Evolutionary conservation across 768 basidiomycete species (phyloP).

Genomic region (Rhodosporidiobolus odoratus): DNA sequence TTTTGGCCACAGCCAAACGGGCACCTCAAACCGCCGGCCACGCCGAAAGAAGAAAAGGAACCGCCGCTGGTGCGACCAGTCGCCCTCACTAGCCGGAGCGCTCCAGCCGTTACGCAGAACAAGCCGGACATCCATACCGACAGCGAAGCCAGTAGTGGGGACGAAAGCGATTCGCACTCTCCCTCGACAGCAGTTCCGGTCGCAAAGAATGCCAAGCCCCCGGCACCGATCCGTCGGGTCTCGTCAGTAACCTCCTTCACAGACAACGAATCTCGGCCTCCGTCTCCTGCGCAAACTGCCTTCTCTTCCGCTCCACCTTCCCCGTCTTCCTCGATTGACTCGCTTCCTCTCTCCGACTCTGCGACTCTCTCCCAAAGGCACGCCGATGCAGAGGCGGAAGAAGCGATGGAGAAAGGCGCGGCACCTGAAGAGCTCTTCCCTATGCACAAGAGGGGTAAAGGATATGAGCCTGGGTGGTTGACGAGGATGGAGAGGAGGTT

Average conservation of each 20-base stretch:
- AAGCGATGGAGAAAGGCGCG: not conserved
- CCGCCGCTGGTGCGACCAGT: not conserved
- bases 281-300: too few species aligned
- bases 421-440: not conserved
- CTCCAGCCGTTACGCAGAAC: not conserved
- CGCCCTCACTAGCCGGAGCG: not conserved
- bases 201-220: not conserved
- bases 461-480: not conserved
- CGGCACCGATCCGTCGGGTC: not conserved
- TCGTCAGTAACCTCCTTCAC: constrained; percentile 4
- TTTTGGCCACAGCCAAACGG: not conserved
- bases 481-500: not conserved
- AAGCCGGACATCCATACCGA: not conserved
- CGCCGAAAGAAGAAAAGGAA: not conserved
- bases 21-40: not conserved
- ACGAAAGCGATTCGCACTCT: not conserved
- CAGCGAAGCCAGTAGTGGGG: not conserved
- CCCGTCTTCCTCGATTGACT: not conserved
- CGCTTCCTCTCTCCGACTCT: not conserved
- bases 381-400: not conserved
- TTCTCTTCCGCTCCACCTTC: not conserved
- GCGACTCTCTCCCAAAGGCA: not conserved
- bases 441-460: not conserved
- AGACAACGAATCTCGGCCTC: constrained; percentile 1
- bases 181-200: not conserved